Percentiles rank a stretch among this genome's conserved stretches.
Conservation (phyloP, 1,284 basidiomycete genomes). For the Naganishia albida region DNA sequence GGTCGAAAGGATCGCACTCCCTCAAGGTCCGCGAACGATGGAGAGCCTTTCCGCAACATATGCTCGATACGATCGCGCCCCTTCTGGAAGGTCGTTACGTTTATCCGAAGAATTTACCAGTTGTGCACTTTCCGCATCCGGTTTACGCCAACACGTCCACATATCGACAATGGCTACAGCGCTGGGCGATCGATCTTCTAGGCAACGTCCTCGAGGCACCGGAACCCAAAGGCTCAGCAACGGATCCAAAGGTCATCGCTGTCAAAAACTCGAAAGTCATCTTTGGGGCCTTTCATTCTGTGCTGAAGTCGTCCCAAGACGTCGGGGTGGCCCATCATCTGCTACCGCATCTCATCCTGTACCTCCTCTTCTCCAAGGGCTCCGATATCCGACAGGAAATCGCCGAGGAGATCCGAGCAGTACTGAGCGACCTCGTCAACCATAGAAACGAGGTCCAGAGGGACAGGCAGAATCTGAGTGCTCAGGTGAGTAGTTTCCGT, state of each 20-base stretch:
- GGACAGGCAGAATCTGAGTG: slow-evolving; percentile 80
- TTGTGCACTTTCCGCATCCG: slow-evolving; percentile 58
- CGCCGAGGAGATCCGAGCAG: slow-evolving; percentile 72
- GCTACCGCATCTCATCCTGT: slow-evolving; percentile 87
- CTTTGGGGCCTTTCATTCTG: slow-evolving; percentile 77
- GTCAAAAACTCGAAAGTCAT: slow-evolving; percentile 62
- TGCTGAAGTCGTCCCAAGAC: slow-evolving; percentile 77
- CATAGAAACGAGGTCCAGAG: slow-evolving; percentile 57
- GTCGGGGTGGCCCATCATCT: slow-evolving; percentile 86
- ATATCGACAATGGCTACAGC: slow-evolving; percentile 94
- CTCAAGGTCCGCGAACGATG: slow-evolving; percentile 71
- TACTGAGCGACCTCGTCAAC: slow-evolving; percentile 84
- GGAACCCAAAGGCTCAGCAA: slow-evolving; percentile 21
- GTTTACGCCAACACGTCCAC: slow-evolving; percentile 75
- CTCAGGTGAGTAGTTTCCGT: slow-evolving; percentile 64
- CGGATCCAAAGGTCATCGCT: slow-evolving; percentile 25
- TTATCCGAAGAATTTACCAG: slow-evolving; percentile 38
- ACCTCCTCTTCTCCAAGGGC: slow-evolving; percentile 61
- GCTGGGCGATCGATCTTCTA: slow-evolving; percentile 87
- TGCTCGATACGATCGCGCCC: slow-evolving; percentile 84
- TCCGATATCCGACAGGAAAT: slow-evolving; percentile 64
- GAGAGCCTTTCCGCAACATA: slow-evolving; percentile 71
- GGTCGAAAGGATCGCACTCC: slow-evolving; percentile 60
- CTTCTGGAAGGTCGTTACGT: slow-evolving; percentile 74
- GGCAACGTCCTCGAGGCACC: slow-evolving; percentile 54